phyloP scores from a whole-genome alignment of 2,329 filamentous ascomycete genomes.

The Trichoderma koningii region DNA sequence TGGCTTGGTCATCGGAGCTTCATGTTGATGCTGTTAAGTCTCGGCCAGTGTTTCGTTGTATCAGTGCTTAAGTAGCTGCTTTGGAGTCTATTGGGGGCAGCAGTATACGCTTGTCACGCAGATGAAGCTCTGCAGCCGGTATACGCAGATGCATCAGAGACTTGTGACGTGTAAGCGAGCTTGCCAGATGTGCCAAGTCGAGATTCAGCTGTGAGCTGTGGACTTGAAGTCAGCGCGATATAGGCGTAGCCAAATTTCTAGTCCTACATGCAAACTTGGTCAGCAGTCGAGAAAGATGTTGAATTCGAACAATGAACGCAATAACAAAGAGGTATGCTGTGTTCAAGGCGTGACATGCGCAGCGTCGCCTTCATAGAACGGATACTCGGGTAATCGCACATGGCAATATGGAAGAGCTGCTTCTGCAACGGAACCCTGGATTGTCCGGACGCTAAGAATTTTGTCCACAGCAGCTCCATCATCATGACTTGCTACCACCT shows the following conservation, averaged over 20 bases:
- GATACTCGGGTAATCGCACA: neutral
- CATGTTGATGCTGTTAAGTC: too few species aligned
- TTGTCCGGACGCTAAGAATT: slow-evolving; percentile 6
- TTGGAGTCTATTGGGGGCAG: too few species aligned
- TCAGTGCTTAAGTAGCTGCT: too few species aligned
- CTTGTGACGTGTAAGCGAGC: neutral
- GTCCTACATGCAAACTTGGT: too few species aligned
- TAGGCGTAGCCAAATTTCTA: too few species aligned
- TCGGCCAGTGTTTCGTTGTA: too few species aligned
- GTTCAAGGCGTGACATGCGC: neutral
- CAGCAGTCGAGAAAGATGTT: too few species aligned
- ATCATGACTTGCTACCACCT: slow-evolving; percentile 1
- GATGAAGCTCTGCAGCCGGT: neutral
- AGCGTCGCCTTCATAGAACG: neutral
- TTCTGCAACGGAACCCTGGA: neutral
- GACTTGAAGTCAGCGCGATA: too few species aligned
- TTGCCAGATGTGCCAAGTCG: neutral
- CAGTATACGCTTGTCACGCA: neutral
- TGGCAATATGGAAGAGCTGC: neutral
- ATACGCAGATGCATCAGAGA: too few species aligned
- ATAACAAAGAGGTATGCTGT: too few species aligned
- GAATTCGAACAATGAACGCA: too few species aligned
- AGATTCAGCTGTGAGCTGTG: neutral
- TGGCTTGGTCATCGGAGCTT: neutral
- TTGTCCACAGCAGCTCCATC: slow-evolving; percentile 1